phyloP scores from a whole-genome alignment of 106 monocot species.

The Vanilla planifolia region DNA sequence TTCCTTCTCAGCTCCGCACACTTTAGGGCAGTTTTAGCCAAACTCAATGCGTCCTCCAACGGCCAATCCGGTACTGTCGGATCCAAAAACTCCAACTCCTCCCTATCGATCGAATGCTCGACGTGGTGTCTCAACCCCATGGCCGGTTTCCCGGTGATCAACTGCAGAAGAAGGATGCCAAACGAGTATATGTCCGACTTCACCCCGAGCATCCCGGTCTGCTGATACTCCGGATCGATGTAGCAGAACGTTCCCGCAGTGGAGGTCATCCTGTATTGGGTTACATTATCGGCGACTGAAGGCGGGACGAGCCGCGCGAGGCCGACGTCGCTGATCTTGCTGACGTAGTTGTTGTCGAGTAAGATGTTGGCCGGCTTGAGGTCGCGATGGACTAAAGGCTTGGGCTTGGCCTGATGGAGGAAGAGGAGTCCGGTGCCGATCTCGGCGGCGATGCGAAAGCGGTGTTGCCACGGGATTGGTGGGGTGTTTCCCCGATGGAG shows the following conservation, averaged over 20 bases:
- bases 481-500: constrained; percentile 17
- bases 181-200: constrained; percentile 27
- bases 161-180: constrained; percentile 22
- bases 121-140: constrained; percentile 24
- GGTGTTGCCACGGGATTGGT: constrained; percentile 21
- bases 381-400: constrained; percentile 24
- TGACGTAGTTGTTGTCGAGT: constrained; percentile 22
- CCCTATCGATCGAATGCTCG: constrained; percentile 13
- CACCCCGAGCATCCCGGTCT: constrained; percentile 21
- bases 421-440: constrained; percentile 30
- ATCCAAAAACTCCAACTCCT: constrained; percentile 11
- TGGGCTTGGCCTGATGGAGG: constrained; percentile 28
- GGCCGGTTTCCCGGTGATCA: constrained; percentile 19
- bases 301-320: constrained; percentile 23
- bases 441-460: constrained; percentile 27
- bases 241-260: constrained; percentile 23
- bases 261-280: constrained; percentile 29
- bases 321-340: constrained; percentile 38
- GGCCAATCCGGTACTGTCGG: constrained; percentile 15
- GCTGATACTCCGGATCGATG: constrained; percentile 31
- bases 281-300: constrained; percentile 16
- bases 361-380: constrained; percentile 34
- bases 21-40: constrained; percentile 8
- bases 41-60: constrained; percentile 10
- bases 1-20: constrained; percentile 19